Evolutionary conservation across 768 basidiomycete species (phyloP), one percentile per base, ranked within the genome.

Genomic region (Pulveroboletus frians): DNA sequence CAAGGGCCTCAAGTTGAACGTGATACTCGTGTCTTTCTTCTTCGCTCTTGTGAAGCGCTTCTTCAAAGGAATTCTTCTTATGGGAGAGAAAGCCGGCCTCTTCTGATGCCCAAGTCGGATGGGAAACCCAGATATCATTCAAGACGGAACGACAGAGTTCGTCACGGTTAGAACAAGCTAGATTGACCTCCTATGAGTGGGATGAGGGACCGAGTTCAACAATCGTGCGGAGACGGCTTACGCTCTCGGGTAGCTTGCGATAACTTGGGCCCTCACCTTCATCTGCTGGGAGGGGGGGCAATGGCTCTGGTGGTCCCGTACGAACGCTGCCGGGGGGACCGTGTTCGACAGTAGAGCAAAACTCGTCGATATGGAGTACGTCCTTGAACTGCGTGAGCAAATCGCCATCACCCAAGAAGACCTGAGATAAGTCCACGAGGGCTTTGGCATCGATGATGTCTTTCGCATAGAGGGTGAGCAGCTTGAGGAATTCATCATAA

Each of bases 1-100:
- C 72, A 57, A 98, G 82, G 15, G 86, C 91, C 63, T 96, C 92
- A 36, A 99, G 80, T 58, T 94, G 89, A 51, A 94, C 93, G 58
- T 96, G 93, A 65, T 92, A 98, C 69, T 98, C 95, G 69, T 97
- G 92, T 26, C 96, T 83, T 68, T 99, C 96, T 68, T 99, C 95
- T 68, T 99, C 96, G 60, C 92, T 88, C 70, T 92, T 92, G 72
- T 98, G 93, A 49, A 98, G 74, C 0, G 90, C 88, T 62, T 97
- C 95, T 68, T 99, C 96, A 66, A 88, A 97, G 5, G 82, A 78
- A 64, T 97, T 99, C 74, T 97, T 97, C 76, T 96, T 95, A 68
- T 97, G 91, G 6, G 94, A 78, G 54, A 92, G 81, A 59, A 96
- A 96, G 9, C 91, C 93, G 1, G 93, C 82, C 63, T 95, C 93